phyloP scores from a whole-genome alignment of 1,284 basidiomycete genomes.

The Trichosporon sp. region DNA sequence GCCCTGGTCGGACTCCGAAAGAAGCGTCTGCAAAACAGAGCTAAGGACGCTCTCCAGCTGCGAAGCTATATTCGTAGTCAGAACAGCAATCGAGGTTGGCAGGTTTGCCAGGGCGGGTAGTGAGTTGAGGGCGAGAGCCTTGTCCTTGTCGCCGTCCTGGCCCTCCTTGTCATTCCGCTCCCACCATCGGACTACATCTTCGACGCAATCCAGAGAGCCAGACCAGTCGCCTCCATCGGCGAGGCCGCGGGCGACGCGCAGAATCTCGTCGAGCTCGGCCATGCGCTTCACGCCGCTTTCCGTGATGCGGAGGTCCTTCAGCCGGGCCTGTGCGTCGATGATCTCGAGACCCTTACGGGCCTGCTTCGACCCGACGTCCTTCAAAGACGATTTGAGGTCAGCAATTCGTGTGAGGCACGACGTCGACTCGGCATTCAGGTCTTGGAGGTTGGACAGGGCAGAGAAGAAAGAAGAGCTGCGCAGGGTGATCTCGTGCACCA shows the following conservation, averaged over 20 bases:
- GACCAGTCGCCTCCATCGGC: conserved; percentile 79
- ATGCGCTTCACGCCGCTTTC: conserved; percentile 63
- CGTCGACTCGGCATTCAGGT: conserved; percentile 81
- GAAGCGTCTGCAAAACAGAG: conserved; percentile 63
- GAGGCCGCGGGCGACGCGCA: conserved; percentile 63
- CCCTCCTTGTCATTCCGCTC: conserved; percentile 34
- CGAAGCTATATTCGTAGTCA: conserved; percentile 67
- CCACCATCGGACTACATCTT: conserved; percentile 69
- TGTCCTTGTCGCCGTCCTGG: conserved; percentile 7
- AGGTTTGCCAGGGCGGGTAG: conserved; percentile 66
- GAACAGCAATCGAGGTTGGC: conserved; percentile 61
- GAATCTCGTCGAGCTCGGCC: conserved; percentile 68
- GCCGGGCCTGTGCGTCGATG: conserved; percentile 62
- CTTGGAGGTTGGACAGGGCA: conserved; percentile 87
- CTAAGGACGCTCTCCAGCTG: conserved; percentile 76
- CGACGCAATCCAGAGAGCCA: conserved; percentile 70
- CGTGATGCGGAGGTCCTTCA: conserved; percentile 60
- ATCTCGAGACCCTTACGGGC: conserved; percentile 73
- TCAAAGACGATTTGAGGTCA: conserved; percentile 65
- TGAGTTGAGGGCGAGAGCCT: conserved; percentile 49
- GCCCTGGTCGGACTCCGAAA: conserved; percentile 51
- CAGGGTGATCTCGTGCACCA: conserved; percentile 85
- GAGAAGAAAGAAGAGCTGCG: conserved; percentile 94
- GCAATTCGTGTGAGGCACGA: conserved; percentile 74
- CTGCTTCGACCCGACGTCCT: conserved; percentile 69